phyloP scores from a whole-genome alignment of 306 rosid species.

The Fragaria iinumae region DNA sequence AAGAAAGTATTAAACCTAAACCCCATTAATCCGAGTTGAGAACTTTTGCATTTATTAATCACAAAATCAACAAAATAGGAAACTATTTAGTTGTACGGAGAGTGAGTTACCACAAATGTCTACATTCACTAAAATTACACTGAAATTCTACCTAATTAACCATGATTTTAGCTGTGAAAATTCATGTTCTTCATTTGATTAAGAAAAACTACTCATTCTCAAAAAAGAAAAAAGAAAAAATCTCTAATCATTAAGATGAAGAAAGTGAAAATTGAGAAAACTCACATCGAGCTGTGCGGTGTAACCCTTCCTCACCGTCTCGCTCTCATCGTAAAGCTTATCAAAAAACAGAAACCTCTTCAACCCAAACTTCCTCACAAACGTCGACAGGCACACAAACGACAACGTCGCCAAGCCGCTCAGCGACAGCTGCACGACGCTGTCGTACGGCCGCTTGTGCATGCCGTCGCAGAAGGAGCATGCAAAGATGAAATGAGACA shows the following conservation, averaged over 20 bases:
- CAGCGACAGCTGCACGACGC: constrained; percentile 69
- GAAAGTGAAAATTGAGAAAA: neutral
- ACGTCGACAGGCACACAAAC: constrained; percentile 61
- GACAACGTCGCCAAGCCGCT: constrained; percentile 62
- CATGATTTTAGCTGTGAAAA: too few relatives aligned
- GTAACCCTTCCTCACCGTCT: constrained; percentile 58
- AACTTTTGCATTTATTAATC: too few relatives aligned
- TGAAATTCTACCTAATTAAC: too few relatives aligned
- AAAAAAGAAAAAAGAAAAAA: too few relatives aligned
- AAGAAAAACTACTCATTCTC: neutral
- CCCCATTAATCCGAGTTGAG: too few relatives aligned
- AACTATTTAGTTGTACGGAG: too few relatives aligned
- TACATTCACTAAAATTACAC: too few relatives aligned
- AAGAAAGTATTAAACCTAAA: too few relatives aligned
- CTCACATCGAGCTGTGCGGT: constrained; percentile 70
- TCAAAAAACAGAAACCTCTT: constrained; percentile 77
- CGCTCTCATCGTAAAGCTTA: constrained; percentile 83
- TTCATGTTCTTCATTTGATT: neutral
- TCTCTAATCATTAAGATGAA: neutral
- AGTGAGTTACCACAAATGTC: too few relatives aligned
- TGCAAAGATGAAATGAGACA: constrained; percentile 61
- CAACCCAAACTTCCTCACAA: constrained; percentile 57
- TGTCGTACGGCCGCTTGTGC: constrained; percentile 69
- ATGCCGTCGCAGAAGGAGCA: constrained; percentile 61
- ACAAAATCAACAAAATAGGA: too few relatives aligned